Base-by-base conservation (phyloP, 2,329 filamentous ascomycete genomes). In the Cercospora sesami region DNA sequence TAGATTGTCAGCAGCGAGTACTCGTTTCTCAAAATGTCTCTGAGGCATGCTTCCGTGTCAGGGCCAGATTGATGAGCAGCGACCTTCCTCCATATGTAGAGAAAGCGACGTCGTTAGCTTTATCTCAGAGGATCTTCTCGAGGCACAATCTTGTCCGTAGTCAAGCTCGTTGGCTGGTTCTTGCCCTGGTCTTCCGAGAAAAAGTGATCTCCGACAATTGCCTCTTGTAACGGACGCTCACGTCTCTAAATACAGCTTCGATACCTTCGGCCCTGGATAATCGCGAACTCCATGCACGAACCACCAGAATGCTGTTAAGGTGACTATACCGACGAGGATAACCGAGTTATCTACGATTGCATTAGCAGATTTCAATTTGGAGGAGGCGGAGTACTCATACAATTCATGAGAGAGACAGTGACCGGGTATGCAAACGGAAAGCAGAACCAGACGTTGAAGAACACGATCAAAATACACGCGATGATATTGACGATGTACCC, bases 241-340 rank as follows among this genome's bases (percentile, higher is more conserved):
- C 4, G 18, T 45, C 18, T 62, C 60, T 48, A 70, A 51, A 55
- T 85, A 85, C 63, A 85, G 66, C 21, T 75, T 74, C 75, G 83
- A 80, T 23, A 86, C 78, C 71, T 84, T 84, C 2, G 85, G 85
- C 0, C 84, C 83, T 0, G 83, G 81, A 68, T 87, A 87, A 68
- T 85, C 80, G 48, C 75, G 75, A 21, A 75, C 72, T 3, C 82
- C 85, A 66, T 86, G 81, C 2, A 83, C 62, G 5, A 83, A 66
- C 84, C 85, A 87, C 84, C 85, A 86, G 4, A 82, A 66, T 0
- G 77, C 77, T 0, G 84, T 85, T 5, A 86, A 66, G 0, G 77
- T 70, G n/a, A 86, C 71, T 55, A 82, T 79, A 23, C 86, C 83
- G 18, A 82, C 82, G 23, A 87, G 75, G 65, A 86, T 85, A 3